Evolutionary conservation across 108 stramenopile species (phyloP).

Genomic region (Bacterosira constricta): DNA sequence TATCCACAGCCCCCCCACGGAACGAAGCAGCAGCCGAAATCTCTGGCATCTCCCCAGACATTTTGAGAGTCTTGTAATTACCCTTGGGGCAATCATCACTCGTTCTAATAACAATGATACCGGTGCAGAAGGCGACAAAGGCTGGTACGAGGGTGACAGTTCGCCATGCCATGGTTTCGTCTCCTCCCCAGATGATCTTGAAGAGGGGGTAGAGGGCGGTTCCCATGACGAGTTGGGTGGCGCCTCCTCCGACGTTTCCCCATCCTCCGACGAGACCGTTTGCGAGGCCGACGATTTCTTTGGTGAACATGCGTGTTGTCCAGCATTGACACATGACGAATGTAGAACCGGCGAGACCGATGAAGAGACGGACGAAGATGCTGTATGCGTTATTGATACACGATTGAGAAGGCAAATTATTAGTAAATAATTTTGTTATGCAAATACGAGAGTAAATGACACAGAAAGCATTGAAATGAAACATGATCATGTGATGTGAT

Average conservation of each 20-base stretch:
- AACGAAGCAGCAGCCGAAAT: slow-evolving; percentile 75
- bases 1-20: slow-evolving; percentile 68
- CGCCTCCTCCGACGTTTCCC: slow-evolving; percentile 87
- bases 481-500: no score
- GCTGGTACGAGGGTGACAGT: slow-evolving; percentile 79
- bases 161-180: slow-evolving; percentile 78
- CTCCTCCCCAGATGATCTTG: slow-evolving; percentile 49
- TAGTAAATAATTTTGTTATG: no score
- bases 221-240: slow-evolving; percentile 76
- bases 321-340: slow-evolving; percentile 91
- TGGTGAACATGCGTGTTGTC: slow-evolving; percentile 82
- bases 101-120: slow-evolving; percentile 47
- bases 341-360: slow-evolving; percentile 82
- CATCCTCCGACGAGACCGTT: slow-evolving; percentile 78
- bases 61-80: slow-evolving; percentile 76
- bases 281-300: slow-evolving; percentile 84
- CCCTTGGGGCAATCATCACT: slow-evolving; percentile 90
- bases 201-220: slow-evolving; percentile 69
- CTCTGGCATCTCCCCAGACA: slow-evolving; percentile 70
- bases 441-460: no score
- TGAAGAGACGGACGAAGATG: slow-evolving; percentile 73
- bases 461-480: no score
- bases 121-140: slow-evolving; percentile 55
- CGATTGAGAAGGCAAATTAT: no score
- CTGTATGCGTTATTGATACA: slow-evolving; percentile 57